Evolutionary conservation across 176 grass and related monocot species (phyloP).

Genomic region (Juncus inflexus): DNA sequence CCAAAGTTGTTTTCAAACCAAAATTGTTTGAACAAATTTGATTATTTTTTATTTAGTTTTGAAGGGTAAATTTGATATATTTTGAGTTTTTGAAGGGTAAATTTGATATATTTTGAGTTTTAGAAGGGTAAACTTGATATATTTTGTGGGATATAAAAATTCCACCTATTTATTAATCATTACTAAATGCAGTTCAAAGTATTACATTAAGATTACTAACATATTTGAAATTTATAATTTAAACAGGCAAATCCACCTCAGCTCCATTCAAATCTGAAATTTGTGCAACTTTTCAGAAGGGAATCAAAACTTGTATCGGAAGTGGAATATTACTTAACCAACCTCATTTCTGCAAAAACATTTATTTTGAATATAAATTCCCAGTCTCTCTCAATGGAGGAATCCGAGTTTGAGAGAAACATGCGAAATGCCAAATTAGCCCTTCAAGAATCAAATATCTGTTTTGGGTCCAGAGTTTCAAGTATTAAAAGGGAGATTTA

Average conservation of each 20-base stretch:
- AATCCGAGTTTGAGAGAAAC: slow-evolving; percentile 64
- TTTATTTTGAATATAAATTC: slow-evolving; percentile 73
- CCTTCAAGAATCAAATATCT: slow-evolving; percentile 36
- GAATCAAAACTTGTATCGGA: slow-evolving; percentile 89
- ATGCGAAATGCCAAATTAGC: slow-evolving; percentile 61
- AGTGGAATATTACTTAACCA: slow-evolving; percentile 88
- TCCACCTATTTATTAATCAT: neutral
- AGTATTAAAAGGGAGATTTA: neutral
- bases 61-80: neutral
- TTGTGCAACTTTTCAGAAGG: slow-evolving; percentile 79
- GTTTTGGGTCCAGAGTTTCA: slow-evolving; percentile 20
- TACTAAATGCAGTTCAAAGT: neutral
- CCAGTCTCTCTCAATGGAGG: slow-evolving; percentile 62
- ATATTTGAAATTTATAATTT: neutral
- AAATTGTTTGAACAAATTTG: neutral
- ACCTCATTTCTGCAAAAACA: slow-evolving; percentile 83
- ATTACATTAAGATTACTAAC: no score
- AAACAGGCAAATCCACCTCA: slow-evolving; percentile 83
- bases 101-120: no score
- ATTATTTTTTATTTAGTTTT: neutral
- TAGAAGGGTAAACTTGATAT: neutral
- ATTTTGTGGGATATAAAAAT: neutral
- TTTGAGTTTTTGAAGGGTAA: no score
- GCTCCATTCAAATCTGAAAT: slow-evolving; percentile 92
- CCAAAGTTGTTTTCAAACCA: neutral